Evolutionary conservation across 1,284 basidiomycete genomes (phyloP), one percentile per base, ranked within the genome.

Genomic region (Sanghuangporus baumii): DNA sequence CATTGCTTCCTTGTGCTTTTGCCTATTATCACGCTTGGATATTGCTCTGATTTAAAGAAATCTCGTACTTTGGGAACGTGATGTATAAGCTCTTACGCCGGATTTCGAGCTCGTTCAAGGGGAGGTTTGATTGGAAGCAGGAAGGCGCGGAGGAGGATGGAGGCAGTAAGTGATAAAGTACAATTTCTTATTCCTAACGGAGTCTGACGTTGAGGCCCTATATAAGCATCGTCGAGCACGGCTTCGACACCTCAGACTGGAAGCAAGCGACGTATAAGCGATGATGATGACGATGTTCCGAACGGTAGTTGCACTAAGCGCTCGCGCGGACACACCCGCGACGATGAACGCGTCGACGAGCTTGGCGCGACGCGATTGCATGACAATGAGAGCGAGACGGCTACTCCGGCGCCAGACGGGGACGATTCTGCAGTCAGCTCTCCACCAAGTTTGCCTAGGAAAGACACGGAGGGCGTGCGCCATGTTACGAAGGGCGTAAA

Each of bases 81-180:
- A 89, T 90, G 88, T 88, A 87, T 74, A 80, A 81, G 66, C 78
- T 91, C 66, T 76, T 91, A 67, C 80, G 88, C 66, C 84, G 87
- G 47, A 85, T 90, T 60, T 89, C 88, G 0, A 79, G 81, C 67
- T 84, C 84, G n/a, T 78, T 89, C 38, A 82, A 88, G 68, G 84
- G 85, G 36, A 81, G 87, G 60, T 80, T 84, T 36, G 88, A 90
- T 73, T 78, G 86, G 63, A 85, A 86, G 52, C 89, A 87, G 87
- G 79, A 26, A 46, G 88, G 89, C 73, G 78, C 85, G 63, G 85
- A 86, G 51, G 89, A 87, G 87, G 79, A 80, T 66, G 87, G 89
- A 65, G 87, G 90, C 72, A 85, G 88, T 89, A 68, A 76, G 84
- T 78, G 23, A 47, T 26, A 54, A 8, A 31, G 31, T n/a, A 26